Base-by-base conservation (phyloP, 805 yeast species). In the Saturnispora halmiae region DNA sequence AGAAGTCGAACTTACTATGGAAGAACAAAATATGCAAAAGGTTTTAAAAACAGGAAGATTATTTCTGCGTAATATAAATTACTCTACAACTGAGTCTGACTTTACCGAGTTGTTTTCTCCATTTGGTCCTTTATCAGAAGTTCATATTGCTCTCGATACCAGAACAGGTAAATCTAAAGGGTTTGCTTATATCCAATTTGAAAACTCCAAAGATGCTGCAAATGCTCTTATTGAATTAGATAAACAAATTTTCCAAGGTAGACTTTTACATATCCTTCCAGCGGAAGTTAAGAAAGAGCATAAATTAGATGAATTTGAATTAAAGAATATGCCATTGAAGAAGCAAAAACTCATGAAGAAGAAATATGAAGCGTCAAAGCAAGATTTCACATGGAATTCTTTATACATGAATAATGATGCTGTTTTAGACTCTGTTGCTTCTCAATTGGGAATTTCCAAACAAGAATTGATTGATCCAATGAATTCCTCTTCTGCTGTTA, bases 301-400 rank as follows among this genome's bases (percentile, higher is more conserved):
- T 55, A 71, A 77, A 42, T 63, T 92, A 33, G 96, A 87, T 58
- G 98, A 92, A 56, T 86, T 84, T 60, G 97, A 87, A 47, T 61
- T 92, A 45, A 81, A 85, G 51, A 87, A 90, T 58, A 66, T 92
- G 61, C 97, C 98, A 4, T 66, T 92, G 51, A 92, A 92, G 61
- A 88, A 88, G 52, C 97, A 88, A 63, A 71, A 76, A 44, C 95
- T 86, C 54, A 64, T 92, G 54, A 84, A 81, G 59, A 77, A 81
- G 51, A 86, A 85, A 56, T 80, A 78, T 25, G 82, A 79, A 53
- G 97, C 98, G 1, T 64, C 92, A 1, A 84, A 81, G 58, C 73
- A 78, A 37, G 90, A 86, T 52, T 92, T 92, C 61, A 78, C 88
- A 52, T 92, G 98, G 98, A 92, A 88, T 56, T 85, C 97, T 0